A percentile compares a stretch with the other conserved stretches of the same genome.
Evolutionary conservation across 2,329 filamentous ascomycete genomes (phyloP).

Genomic region (Pyrenophora seminiperda): DNA sequence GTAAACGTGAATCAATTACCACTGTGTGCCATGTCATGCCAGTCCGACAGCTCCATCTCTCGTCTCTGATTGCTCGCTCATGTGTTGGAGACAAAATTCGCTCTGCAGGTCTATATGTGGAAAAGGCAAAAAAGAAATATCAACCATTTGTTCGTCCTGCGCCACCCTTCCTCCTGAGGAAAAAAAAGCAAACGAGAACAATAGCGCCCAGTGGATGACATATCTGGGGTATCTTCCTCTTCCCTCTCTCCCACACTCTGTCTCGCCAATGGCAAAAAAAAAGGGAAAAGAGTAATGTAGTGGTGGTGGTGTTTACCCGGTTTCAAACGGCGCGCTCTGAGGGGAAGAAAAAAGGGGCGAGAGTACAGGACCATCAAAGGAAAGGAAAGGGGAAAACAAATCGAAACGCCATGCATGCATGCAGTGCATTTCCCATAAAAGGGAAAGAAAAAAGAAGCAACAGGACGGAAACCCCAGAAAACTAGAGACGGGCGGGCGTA

Average conservation of each 20-base stretch:
- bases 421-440: no score
- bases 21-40: conserved; percentile 10
- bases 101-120: conserved; percentile 6
- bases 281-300: background rate
- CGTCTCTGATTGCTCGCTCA: conserved; percentile 1
- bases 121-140: background rate
- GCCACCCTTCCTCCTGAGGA: no score
- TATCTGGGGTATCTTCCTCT: background rate
- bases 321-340: no score
- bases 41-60: background rate
- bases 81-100: background rate
- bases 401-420: no score
- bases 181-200: background rate
- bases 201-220: background rate
- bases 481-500: no score
- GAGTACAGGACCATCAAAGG: no score
- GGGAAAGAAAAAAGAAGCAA: background rate
- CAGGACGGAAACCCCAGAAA: no score
- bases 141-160: no score
- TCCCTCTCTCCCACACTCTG: background rate
- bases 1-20: conserved; percentile 12
- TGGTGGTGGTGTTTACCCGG: no score
- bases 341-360: no score
- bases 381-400: no score
- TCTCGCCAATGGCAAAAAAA: background rate